Base-by-base conservation (phyloP, 2,329 filamentous ascomycete genomes). In the Phoma herbarum region DNA sequence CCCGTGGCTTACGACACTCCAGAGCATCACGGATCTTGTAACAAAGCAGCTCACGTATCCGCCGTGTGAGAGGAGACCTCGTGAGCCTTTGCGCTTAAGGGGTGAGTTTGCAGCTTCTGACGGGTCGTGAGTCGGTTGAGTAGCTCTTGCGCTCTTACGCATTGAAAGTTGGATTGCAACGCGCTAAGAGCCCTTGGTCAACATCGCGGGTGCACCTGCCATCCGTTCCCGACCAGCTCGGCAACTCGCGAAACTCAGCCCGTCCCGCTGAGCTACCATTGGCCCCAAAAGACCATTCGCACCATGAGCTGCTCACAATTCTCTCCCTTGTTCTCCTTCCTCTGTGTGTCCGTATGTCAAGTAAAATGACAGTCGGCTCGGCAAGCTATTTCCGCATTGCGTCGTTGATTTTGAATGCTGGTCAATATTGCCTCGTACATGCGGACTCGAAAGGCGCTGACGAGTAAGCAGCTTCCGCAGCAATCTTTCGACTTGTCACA, bases 361-460 rank as follows among this genome's bases (percentile, higher is more conserved):
- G 14, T 12, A 73, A 23, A 6, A 68, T 61, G n/a, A 72, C n/a
- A 25, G 35, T 50, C 26, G 66, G 67, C 62, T 75, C 65, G 12
- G 69, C 70, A 25, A 72, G 62, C 60, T 62, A 72, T 7, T 67
- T 67, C 44, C 74, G 55, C 14, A 72, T 73, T 33, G 44, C 23
- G 18, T 45, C 44, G 39, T 25, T 58, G 37, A n/a, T 53, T 10
- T 14, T 44, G 12, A 53, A 45, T 23, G 45, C 44, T 12, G 44
- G 55, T 53, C 14, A 28, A 33, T 48, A 35, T 18, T 3, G 14
- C 23, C 22, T 20, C 10, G n/a, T 18, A 10, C 23, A 4, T 20
- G 7, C 8, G 14, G 16, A 22, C 7, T 8, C 1, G 12, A 6
- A 1, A 41, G 11, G 11, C 10, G 37, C 49, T 49, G 28, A 53